These are phyloP conservation scores for Yamadazyma jaroonii DNA, from an alignment of 1,139 yeast genomes.

Conservation along the genomic window DNA sequence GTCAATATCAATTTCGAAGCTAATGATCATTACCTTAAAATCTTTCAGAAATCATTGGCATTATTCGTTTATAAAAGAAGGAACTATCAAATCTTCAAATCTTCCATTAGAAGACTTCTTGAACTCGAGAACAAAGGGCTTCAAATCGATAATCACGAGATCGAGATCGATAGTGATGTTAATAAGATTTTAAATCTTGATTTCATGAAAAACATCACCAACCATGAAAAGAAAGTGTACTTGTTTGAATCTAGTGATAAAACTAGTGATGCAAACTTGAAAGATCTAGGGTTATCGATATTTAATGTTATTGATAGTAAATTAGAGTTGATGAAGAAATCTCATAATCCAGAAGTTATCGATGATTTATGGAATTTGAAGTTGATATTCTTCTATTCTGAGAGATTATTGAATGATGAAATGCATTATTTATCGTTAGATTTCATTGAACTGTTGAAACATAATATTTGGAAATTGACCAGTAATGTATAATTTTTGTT, in stretches of 20 bases:
- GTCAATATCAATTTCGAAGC: conserved; percentile 39
- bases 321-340: conserved; percentile 47
- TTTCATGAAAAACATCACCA: conserved; percentile 23
- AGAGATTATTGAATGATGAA: conserved; percentile 30
- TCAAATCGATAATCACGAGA: conserved; percentile 30
- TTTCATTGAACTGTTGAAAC: conserved; percentile 52
- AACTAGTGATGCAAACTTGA: conserved; percentile 15
- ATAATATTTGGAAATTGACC: conserved; percentile 34
- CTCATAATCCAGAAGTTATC: conserved; percentile 37
- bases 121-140: conserved; percentile 30
- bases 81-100: conserved; percentile 39
- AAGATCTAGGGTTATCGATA: conserved; percentile 27
- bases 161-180: conserved; percentile 24
- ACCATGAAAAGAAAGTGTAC: conserved; percentile 35
- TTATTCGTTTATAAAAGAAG: conserved; percentile 49
- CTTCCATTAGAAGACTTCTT: conserved; percentile 35
- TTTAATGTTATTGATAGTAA: conserved; percentile 57
- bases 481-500: too few species aligned
- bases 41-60: conserved; percentile 45
- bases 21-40: conserved; percentile 35
- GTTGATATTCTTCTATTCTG: conserved; percentile 62
- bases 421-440: conserved; percentile 43
- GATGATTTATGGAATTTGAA: conserved; percentile 70
- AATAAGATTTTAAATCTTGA: conserved; percentile 18
- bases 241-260: conserved; percentile 25